Evolutionary conservation across 768 basidiomycete species (phyloP), one percentile per base, ranked within the genome.

Genomic region (Lactarius psammicola): DNA sequence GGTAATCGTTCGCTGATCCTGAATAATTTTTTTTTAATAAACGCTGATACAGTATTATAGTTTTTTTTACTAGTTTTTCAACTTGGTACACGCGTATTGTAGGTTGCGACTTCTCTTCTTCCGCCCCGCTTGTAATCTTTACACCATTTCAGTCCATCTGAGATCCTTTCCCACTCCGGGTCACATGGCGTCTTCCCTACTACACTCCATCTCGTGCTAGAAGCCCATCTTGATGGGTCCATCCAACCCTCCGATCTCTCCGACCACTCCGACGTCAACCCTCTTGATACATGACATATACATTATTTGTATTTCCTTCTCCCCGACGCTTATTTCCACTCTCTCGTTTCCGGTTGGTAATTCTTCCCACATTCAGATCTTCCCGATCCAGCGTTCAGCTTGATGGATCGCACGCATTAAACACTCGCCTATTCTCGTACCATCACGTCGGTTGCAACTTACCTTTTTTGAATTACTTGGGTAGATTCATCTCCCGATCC

Each of bases 281-380:
- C 51, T 31, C 57, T 40, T 44, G 58, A 20, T 26, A 51, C 49
- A n/a, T 20, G 49, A 28, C 31, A 23, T 28, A 49, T 42, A 1
- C 18, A 28, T 33, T 62, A 51, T 9, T 49, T 28, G 31, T 34
- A 15, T 11, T 15, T 55, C 31, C 51, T 42, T 64, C 56, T 53
- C 51, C 28, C 64, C 61, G 66, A 66, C 61, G 65, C 65, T 66
- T 66, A 62, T 62, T 66, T 53, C 64, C 55, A 58, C 34, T 38
- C 51, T 66, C 38, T 49, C 65, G 31, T 40, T 65, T 56, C 51
- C 23, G 23, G 23, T 15, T 20, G 44, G 46, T 33, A 7, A 18
- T 9, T 17, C 6, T 62, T 66, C 61, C 65, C 65, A 62, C 60
- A 30, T 40, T 44, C 40, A 66, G 60, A 62, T 67, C 62, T 63